Evolutionary conservation across 768 basidiomycete genomes (phyloP).

Genomic region (Lentinus tigrinus): DNA sequence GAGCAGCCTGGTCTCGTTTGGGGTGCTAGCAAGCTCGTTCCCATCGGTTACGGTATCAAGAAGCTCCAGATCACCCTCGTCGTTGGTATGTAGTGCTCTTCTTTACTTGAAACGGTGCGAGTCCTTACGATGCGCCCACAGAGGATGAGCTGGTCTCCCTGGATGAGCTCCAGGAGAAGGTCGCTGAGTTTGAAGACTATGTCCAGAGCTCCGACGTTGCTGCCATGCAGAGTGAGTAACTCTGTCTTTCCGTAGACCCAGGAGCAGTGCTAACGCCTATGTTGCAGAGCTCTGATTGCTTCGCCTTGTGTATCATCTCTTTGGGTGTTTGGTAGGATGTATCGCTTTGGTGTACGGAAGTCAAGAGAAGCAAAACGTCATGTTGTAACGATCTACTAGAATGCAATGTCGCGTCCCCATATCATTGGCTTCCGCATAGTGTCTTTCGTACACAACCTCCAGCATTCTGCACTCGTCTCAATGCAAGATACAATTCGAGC

Average conservation of each 20-base stretch:
- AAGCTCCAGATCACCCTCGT: slow-evolving; percentile 79
- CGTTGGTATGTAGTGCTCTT: slow-evolving; percentile 35
- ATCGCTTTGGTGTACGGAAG: slow-evolving; percentile 6
- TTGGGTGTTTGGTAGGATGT: slow-evolving; percentile 1
- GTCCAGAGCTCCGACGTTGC: slow-evolving; percentile 90
- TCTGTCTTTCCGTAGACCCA: neutral
- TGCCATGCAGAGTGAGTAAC: slow-evolving; percentile 83
- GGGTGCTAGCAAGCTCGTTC: slow-evolving; percentile 91
- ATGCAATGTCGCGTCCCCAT: slow-evolving; percentile 2
- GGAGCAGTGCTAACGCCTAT: neutral
- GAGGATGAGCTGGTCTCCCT: slow-evolving; percentile 95
- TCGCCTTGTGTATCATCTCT: neutral
- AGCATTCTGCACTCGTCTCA: too few species aligned
- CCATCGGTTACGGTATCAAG: slow-evolving; percentile 90
- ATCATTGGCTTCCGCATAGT: neutral
- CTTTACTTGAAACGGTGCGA: slow-evolving; percentile 46
- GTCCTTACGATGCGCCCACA: slow-evolving; percentile 27
- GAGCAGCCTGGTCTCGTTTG: slow-evolving; percentile 90
- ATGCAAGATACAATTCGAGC: too few species aligned
- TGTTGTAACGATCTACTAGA: slow-evolving; percentile 15
- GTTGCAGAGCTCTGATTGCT: slow-evolving; percentile 14
- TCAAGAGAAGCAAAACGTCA: slow-evolving; percentile 7
- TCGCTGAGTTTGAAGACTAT: slow-evolving; percentile 81
- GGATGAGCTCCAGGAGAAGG: slow-evolving; percentile 91
- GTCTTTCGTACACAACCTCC: too few species aligned